phyloP scores from a whole-genome alignment of 257 asterid species.

The Coffea canephora region DNA sequence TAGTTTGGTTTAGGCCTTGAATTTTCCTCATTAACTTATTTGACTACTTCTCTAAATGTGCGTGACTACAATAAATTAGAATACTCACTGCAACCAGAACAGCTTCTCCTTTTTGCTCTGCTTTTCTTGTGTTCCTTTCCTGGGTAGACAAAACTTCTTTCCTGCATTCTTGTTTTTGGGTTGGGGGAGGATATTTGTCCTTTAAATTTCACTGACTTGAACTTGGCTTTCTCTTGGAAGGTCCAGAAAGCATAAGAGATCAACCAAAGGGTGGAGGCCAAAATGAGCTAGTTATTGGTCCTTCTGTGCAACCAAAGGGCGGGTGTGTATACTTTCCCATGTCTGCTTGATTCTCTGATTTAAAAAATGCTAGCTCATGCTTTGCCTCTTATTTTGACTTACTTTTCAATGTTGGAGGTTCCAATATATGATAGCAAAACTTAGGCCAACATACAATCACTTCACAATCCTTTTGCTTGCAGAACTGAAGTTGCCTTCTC shows the following conservation, averaged over 20 bases:
- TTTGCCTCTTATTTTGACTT: neutral
- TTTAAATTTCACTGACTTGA: slow-evolving; percentile 18
- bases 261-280: slow-evolving; percentile 41
- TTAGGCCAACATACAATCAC: neutral
- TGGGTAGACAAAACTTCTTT: neutral
- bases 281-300: slow-evolving; percentile 58
- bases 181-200: neutral
- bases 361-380: neutral
- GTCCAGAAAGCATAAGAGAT: slow-evolving; percentile 65
- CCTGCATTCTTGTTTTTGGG: neutral
- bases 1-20: neutral
- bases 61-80: neutral
- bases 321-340: slow-evolving; percentile 43
- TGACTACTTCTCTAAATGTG: neutral
- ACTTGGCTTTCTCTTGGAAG: slow-evolving; percentile 40
- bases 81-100: neutral
- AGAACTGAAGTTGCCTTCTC: slow-evolving; percentile 57
- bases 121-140: neutral
- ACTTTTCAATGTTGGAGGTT: neutral
- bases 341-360: slow-evolving; percentile 1
- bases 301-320: slow-evolving; percentile 51
- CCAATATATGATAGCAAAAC: neutral
- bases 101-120: neutral
- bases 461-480: slow-evolving; percentile 29
- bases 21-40: neutral